Percentiles rank a stretch among this genome's conserved stretches.
Conservation (phyloP, 192 early-diverging fungal genomes). For the Jimgerdemannia flammicorona region DNA sequence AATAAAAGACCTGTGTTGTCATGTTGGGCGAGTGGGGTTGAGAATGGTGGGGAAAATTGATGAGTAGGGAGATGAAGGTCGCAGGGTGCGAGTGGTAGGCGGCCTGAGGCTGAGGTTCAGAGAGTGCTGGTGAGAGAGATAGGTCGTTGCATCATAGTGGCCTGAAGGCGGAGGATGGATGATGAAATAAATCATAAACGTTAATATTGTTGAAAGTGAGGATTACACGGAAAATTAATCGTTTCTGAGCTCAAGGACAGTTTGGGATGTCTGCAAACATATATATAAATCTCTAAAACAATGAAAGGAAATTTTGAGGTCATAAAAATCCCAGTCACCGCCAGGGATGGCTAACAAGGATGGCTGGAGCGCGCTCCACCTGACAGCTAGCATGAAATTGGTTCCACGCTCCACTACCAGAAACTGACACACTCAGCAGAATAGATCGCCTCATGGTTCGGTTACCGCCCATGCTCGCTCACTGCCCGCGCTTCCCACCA, state of each 20-base stretch:
- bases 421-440: constrained; percentile 21
- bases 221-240: no score
- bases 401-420: constrained; percentile 23
- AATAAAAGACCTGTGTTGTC: constrained; percentile 33
- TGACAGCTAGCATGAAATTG: no score
- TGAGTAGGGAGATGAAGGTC: constrained; percentile 13
- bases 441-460: constrained; percentile 38
- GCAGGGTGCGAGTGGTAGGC: constrained; percentile 22
- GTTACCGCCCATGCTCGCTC: constrained; percentile 36
- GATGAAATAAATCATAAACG: background rate
- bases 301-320: background rate
- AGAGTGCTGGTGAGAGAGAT: constrained; percentile 8
- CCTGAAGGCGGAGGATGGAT: constrained; percentile 5
- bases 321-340: constrained; percentile 29
- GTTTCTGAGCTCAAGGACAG: no score
- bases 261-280: background rate
- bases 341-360: constrained; percentile 30
- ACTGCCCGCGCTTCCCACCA: constrained; percentile 16
- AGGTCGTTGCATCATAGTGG: constrained; percentile 13
- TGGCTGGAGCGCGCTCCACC: no score
- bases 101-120: constrained; percentile 28
- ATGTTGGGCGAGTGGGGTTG: background rate
- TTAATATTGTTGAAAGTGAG: no score
- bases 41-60: constrained; percentile 13
- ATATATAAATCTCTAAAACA: background rate